Conservation (phyloP, 2,329 filamentous ascomycete species). For the Pyrenophora tritici-repentis region DNA sequence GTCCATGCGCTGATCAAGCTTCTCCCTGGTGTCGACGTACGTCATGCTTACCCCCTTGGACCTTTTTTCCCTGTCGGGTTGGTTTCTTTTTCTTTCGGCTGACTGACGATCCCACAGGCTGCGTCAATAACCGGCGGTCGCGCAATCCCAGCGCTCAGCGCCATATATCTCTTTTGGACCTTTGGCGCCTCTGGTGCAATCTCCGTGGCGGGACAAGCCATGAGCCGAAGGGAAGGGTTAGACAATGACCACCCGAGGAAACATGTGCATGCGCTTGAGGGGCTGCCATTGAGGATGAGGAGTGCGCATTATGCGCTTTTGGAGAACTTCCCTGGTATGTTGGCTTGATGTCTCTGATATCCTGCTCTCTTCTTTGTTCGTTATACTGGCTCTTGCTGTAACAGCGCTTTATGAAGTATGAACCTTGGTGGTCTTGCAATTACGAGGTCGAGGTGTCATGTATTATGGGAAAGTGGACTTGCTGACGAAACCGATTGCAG, state of each 20-base stretch:
- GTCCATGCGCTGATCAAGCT: slow-evolving; percentile 29
- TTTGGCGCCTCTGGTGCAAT: slow-evolving; percentile 28
- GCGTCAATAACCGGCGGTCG: slow-evolving; percentile 26
- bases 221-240: slow-evolving; percentile 23
- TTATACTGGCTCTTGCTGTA: not conserved
- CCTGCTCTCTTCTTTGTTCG: not conserved
- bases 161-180: slow-evolving; percentile 30
- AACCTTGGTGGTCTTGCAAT: no score
- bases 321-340: slow-evolving; percentile 31
- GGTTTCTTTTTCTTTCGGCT: not conserved
- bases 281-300: slow-evolving; percentile 24
- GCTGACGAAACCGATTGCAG: not conserved
- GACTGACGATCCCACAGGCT: not conserved
- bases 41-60: not conserved
- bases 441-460: not conserved
- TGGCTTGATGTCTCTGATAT: not conserved
- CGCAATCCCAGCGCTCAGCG: slow-evolving; percentile 28
- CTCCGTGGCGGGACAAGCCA: slow-evolving; percentile 29
- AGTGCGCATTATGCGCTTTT: slow-evolving; percentile 30
- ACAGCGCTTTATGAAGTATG: no score
- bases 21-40: slow-evolving; percentile 24
- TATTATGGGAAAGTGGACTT: not conserved
- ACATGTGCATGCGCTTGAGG: slow-evolving; percentile 16
- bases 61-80: no score
- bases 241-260: slow-evolving; percentile 26